Percentiles rank a stretch among this genome's conserved stretches.
phyloP scores from a whole-genome alignment of 176 grass and related monocot species.

The Bonia amplexicaulis region DNA sequence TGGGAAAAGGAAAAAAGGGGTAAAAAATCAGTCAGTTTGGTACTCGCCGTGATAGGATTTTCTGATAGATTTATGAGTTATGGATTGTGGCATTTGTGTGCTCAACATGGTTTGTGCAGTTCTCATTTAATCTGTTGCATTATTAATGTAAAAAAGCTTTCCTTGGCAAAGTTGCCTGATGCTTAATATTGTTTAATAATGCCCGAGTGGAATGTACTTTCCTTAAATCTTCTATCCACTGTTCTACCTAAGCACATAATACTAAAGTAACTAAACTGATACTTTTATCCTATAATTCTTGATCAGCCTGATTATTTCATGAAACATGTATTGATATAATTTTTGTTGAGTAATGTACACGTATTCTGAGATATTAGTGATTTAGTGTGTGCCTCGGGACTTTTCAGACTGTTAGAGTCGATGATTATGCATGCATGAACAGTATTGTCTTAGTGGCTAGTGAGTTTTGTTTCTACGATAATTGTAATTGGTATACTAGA shows the following conservation, averaged over 20 bases:
- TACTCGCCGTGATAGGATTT: too few relatives aligned
- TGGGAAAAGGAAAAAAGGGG: too few relatives aligned
- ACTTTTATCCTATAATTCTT: background rate
- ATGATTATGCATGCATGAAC: background rate
- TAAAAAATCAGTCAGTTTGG: too few relatives aligned
- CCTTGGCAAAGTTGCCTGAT: background rate
- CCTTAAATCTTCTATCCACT: background rate
- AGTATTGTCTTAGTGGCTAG: background rate
- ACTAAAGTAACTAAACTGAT: background rate
- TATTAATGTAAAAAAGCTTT: background rate
- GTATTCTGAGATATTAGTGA: background rate
- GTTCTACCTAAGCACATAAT: background rate
- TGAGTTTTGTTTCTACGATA: slow-evolving; percentile 13
- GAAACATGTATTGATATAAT: background rate
- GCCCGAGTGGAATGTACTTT: background rate
- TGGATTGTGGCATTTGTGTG: background rate
- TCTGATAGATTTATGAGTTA: too few relatives aligned
- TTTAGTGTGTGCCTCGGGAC: background rate
- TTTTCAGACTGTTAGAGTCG: background rate
- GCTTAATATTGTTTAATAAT: background rate
- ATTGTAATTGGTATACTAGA: background rate
- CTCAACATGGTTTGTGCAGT: background rate
- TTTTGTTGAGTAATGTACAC: background rate
- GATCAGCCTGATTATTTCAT: background rate
- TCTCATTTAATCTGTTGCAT: background rate